Evolutionary conservation across 2,329 filamentous ascomycete genomes (phyloP), one percentile per base, ranked within the genome.

Genomic region (Coniella lustricola): DNA sequence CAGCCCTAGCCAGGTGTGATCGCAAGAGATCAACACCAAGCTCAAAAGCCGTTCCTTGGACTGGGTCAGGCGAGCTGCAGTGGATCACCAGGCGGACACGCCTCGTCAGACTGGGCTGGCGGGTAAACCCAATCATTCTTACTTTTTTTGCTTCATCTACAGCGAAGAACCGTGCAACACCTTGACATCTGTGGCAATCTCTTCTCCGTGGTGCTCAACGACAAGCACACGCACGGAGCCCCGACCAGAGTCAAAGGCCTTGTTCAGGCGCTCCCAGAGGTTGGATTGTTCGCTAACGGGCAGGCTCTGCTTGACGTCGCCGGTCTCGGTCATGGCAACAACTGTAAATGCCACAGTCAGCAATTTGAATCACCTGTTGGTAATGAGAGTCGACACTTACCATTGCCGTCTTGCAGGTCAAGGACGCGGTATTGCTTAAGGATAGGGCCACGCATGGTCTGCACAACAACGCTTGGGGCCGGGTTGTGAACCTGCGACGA

Each of bases 351-450:
- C 29, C 53, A 56, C 1, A 9, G 41, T 54, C 37, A 48, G 45
- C 43, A 22, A 18, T 21, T 4, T 2, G 32, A 14, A 7, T 4
- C 31, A 14, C 8, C 12, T 7, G n/a, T 4, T 10, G 14, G 4
- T 4, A 14, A 4, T 16, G 3, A 18, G 2, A 5, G 25, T 32
- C 18, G n/a, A 3, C 20, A 70, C 60, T 74, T 72, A 64, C 79
- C 77, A 62, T 84, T 62, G 61, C 80, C 90, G 59, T 95, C 87
- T 70, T 90, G 84, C 71, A 98, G 85, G 77, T 98, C 93, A 55
- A 98, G 85, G 67, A 98, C 91, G 66, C 93, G 90, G 85, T 98
- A 98, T 81, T 97, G 93, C 89, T 97, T 97, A 89, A 97, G 96
- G 76, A 97, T 84, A 56, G 93, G 93, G 62, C 91, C 93, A 59